These are phyloP conservation scores for Vitis hybrid DNA, from an alignment of 177 flowering plant genomes.

Conservation along the genomic window DNA sequence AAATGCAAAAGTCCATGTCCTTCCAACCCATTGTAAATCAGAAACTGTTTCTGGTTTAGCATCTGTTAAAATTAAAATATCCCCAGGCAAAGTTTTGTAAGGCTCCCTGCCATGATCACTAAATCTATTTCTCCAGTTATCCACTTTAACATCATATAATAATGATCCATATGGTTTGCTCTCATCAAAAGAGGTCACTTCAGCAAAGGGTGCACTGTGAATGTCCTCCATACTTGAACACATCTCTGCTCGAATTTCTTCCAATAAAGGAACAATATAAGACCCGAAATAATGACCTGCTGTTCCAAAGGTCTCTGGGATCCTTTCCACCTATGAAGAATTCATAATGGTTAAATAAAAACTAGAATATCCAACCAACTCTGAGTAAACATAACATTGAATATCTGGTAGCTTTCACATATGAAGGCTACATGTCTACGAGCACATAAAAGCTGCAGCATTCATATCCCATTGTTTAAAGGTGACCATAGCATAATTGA, in stretches of 20 bases:
- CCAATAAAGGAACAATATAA: constrained; percentile 42
- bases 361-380: background rate
- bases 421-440: too few relatives aligned
- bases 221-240: constrained; percentile 35
- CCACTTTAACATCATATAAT: constrained; percentile 40
- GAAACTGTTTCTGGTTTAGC: constrained; percentile 39
- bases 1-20: constrained; percentile 35
- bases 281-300: constrained; percentile 42
- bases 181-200: constrained; percentile 27
- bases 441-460: too few relatives aligned
- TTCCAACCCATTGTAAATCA: constrained; percentile 39
- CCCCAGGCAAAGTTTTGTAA: constrained; percentile 55
- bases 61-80: constrained; percentile 35
- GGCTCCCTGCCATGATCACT: constrained; percentile 37
- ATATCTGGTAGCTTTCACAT: too few relatives aligned
- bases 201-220: constrained; percentile 2
- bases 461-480: too few relatives aligned
- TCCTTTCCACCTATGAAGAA: constrained; percentile 31
- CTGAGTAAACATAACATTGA: background rate
- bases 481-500: too few relatives aligned
- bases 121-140: constrained; percentile 48
- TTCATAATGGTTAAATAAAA: background rate
- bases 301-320: constrained; percentile 40
- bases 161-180: constrained; percentile 14
- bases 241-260: constrained; percentile 58